These are phyloP conservation scores for Selaginella tamariscina DNA, from an alignment of 75 land plant species.

Conservation along the genomic window DNA sequence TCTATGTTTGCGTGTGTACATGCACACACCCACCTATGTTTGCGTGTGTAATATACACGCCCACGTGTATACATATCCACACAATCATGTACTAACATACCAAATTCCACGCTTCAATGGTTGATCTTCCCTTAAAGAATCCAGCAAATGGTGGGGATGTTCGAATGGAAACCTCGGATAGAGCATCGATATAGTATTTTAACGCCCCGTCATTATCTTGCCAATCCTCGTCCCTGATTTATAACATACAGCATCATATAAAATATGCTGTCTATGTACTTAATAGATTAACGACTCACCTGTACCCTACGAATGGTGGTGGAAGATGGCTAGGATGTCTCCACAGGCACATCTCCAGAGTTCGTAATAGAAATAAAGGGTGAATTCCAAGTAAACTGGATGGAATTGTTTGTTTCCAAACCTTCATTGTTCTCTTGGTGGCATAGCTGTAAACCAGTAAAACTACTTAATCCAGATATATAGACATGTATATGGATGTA, in stretches of 20 bases:
- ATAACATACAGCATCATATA: no score
- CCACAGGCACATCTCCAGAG: constrained; percentile 77
- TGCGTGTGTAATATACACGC: no score
- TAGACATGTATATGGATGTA: no score
- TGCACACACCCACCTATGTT: no score
- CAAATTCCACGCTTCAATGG: constrained; percentile 78
- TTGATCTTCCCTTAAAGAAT: constrained; percentile 44
- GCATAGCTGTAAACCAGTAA: constrained; percentile 51
- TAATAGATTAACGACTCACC: no score
- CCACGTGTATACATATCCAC: neutral
- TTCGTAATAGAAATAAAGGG: constrained; percentile 61
- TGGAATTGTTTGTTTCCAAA: constrained; percentile 65
- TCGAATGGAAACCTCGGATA: constrained; percentile 75
- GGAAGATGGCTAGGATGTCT: constrained; percentile 36
- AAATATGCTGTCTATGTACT: no score
- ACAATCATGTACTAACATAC: constrained; percentile 20
- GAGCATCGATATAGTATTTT: constrained; percentile 83
- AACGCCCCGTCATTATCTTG: constrained; percentile 95
- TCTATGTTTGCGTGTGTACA: no score
- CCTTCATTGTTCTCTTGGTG: constrained; percentile 54
- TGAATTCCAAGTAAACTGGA: constrained; percentile 59
- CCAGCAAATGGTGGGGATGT: constrained; percentile 45
- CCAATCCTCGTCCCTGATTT: constrained; percentile 98
- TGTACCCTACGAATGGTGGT: constrained; percentile 78
- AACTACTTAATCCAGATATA: neutral